A percentile compares a stretch with the other conserved stretches of the same genome.
These are phyloP conservation scores for Zymoseptoria pseudotritici DNA, from an alignment of 2,329 filamentous ascomycete genomes.

Conservation along the genomic window DNA sequence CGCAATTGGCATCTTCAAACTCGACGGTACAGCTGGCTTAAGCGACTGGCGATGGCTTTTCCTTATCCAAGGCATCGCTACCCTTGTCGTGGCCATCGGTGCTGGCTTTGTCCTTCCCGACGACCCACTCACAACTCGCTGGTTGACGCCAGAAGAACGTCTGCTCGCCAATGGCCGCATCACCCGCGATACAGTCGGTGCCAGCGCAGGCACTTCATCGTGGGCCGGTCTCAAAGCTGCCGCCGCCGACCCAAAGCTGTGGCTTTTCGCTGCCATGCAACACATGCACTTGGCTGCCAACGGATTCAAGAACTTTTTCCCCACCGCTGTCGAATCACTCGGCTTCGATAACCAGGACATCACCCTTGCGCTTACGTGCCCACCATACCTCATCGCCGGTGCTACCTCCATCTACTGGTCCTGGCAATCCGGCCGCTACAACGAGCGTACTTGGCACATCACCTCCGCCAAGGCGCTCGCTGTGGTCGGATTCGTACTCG, in stretches of 20 bases:
- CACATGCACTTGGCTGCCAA: conserved; percentile 50
- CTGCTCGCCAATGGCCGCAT: conserved; percentile 41
- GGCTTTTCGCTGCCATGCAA: conserved; percentile 49
- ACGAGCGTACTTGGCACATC: conserved; percentile 37
- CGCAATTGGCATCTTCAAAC: conserved; percentile 52
- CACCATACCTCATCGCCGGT: conserved; percentile 29
- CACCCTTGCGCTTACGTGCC: conserved; percentile 44
- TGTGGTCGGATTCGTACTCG: conserved; percentile 33
- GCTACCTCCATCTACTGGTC: conserved; percentile 26
- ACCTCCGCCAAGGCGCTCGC: conserved; percentile 31
- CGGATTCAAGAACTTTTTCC: conserved; percentile 44
- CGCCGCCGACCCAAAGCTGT: conserved; percentile 44
- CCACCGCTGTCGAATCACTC: conserved; percentile 42
- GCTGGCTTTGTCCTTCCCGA: conserved; percentile 58
- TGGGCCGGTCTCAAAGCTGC: conserved; percentile 46
- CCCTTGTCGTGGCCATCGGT: conserved; percentile 51
- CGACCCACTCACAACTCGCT: conserved; percentile 47
- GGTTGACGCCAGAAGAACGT: conserved; percentile 40
- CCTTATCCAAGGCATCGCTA: conserved; percentile 59
- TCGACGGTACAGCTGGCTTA: conserved; percentile 52
- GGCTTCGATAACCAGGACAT: conserved; percentile 42
- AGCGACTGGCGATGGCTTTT: conserved; percentile 53
- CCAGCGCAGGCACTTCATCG: conserved; percentile 36
- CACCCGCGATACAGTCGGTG: conserved; percentile 46
- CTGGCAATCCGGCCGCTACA: conserved; percentile 32